Evolutionary conservation across 2,329 filamentous ascomycete genomes (phyloP), one percentile per base, ranked within the genome.

Genomic region (Trichoderma simmonsii): DNA sequence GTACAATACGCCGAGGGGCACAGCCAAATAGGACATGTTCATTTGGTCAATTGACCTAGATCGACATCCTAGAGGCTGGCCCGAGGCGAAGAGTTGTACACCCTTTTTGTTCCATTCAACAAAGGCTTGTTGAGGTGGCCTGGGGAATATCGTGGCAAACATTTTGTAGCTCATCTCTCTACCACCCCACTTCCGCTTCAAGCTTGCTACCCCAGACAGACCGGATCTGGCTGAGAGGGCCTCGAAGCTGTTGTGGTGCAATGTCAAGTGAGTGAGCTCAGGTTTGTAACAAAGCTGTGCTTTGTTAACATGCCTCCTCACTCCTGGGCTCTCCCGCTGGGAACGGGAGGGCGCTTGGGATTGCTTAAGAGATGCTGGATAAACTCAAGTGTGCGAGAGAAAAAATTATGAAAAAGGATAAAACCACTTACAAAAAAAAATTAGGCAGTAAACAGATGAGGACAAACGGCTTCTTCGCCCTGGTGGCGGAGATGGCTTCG

Each of bases 351-450:
- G 73, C 48, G 73, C 71, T 73, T 74, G 75, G 74, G 63, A 39
- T 72, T 39, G 67, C 59, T 66, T 57, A 8, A 76, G 78, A 79
- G 80, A 81, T 80, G 80, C 80, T 82, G 81, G 78, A 78, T 78
- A 75, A 72, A 75, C 74, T 63, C 60, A 59, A 48, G 75, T 70
- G 78, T 79, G 77, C 69, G 72, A 75, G 64, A 71, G 39, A 72
- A 54, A 69, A 60, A 59, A 61, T 28, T 24, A 34, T 61, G 43
- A 64, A 63, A 64, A 56, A 43, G 30, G 28, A 30, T 48, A n/a
- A 64, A 69, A 71, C 34, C 32, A 56, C 14, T 36, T 39, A 51
- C 59, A 28, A 51, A 48, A 69, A 69, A 61, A 48, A 51, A 24
- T 26, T 15, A 57, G n/a, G 57, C 32, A 48, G 54, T 28, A 63